Percentiles rank a stretch among this genome's conserved stretches.
Evolutionary conservation across 2,329 filamentous ascomycete genomes (phyloP).

Genomic region (Trichoderma arundinaceum): DNA sequence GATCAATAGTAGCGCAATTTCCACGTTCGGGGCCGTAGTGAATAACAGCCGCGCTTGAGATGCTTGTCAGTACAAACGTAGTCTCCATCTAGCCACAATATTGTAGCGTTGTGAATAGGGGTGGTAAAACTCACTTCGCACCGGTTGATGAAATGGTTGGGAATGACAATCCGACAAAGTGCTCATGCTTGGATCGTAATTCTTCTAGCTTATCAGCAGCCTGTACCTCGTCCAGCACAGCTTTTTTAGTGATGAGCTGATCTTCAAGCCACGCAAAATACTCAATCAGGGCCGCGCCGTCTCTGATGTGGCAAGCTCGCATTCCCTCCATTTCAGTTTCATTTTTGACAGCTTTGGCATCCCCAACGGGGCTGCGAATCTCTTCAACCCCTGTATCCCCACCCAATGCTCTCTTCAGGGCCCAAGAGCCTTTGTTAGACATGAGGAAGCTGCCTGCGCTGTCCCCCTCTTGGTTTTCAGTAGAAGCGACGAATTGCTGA

Average conservation of each 20-base stretch:
- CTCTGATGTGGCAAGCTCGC: constrained; percentile 90
- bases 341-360: constrained; percentile 95
- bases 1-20: constrained; percentile 82
- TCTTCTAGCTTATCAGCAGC: constrained; percentile 90
- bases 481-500: constrained; percentile 47
- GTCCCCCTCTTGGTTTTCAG: constrained; percentile 42
- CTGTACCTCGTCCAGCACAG: constrained; percentile 81
- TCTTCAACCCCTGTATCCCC: constrained; percentile 87
- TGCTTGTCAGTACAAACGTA: constrained; percentile 14
- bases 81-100: background rate
- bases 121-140: constrained; percentile 60
- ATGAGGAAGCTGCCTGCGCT: constrained; percentile 73
- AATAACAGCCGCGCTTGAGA: constrained; percentile 82
- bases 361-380: constrained; percentile 81
- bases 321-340: constrained; percentile 88
- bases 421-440: constrained; percentile 92
- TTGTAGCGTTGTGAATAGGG: background rate
- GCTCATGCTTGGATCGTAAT: constrained; percentile 68
- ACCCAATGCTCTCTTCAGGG: constrained; percentile 82
- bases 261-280: constrained; percentile 98
- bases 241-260: constrained; percentile 76
- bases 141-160: constrained; percentile 96
- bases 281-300: constrained; percentile 86
- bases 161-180: constrained; percentile 91
- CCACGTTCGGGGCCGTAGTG: constrained; percentile 91